A percentile compares a stretch with the other conserved stretches of the same genome.
These are phyloP conservation scores for Senna tora DNA, from an alignment of 306 rosid species.

Conservation along the genomic window DNA sequence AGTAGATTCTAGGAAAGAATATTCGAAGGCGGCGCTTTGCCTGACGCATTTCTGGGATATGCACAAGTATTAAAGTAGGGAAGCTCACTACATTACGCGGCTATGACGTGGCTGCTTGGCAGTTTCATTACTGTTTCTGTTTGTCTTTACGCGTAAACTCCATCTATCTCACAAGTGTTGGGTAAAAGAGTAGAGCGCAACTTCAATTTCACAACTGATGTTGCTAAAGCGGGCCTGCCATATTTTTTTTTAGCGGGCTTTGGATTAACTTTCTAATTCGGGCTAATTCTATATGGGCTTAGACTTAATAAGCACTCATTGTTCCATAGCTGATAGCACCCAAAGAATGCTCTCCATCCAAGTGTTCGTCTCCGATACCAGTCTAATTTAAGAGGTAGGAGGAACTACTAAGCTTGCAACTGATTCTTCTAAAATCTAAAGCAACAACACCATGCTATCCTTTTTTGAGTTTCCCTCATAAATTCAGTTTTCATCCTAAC, in stretches of 20 bases:
- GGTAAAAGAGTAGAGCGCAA: not conserved
- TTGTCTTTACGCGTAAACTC: not conserved
- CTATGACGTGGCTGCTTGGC: not conserved
- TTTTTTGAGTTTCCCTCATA: not conserved
- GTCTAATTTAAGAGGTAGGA: no score
- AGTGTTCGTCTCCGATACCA: no score
- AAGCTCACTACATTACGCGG: slow-evolving; percentile 17
- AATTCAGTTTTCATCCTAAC: not conserved
- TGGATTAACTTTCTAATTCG: not conserved
- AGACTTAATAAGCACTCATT: no score
- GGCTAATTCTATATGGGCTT: not conserved
- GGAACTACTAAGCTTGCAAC: no score
- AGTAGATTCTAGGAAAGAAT: not conserved
- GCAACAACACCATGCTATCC: not conserved
- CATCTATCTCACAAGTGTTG: not conserved
- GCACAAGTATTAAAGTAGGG: not conserved
- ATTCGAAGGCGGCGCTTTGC: not conserved
- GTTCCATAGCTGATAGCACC: no score
- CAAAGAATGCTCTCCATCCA: no score
- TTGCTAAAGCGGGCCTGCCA: no score
- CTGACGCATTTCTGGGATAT: slow-evolving; percentile 7
- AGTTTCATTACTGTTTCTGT: no score
- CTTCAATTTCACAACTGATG: not conserved
- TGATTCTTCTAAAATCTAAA: not conserved
- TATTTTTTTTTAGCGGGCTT: not conserved